phyloP scores from a whole-genome alignment of 2,329 filamentous ascomycete genomes.

The Fusarium nurragi region DNA sequence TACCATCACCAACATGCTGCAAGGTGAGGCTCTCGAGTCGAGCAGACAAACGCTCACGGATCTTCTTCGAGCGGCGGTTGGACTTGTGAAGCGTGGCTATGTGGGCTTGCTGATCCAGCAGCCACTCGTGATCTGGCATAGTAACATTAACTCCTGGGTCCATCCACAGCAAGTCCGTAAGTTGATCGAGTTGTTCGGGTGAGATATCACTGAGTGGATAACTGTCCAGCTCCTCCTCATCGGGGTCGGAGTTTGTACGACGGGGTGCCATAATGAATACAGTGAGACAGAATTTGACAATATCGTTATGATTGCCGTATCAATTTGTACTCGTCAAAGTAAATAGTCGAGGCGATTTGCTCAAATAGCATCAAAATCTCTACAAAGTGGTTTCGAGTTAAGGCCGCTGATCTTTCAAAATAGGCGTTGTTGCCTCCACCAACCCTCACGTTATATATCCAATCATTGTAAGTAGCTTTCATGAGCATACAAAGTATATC shows the following conservation, averaged over 20 bases:
- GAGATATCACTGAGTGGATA: conserved; percentile 32
- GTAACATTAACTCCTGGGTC: conserved; percentile 38
- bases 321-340: neutral
- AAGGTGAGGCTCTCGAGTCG: conserved; percentile 36
- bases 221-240: neutral
- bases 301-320: neutral
- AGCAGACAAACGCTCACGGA: conserved; percentile 48
- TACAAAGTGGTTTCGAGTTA: neutral
- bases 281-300: conserved; percentile 6
- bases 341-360: neutral
- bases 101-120: conserved; percentile 47
- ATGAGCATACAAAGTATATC: neutral
- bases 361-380: conserved; percentile 1
- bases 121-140: conserved; percentile 50
- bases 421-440: neutral
- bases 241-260: neutral
- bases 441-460: conserved; percentile 20
- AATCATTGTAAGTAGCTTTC: neutral
- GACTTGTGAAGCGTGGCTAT: conserved; percentile 37
- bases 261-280: conserved; percentile 15
- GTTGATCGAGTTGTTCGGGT: conserved; percentile 41
- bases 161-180: conserved; percentile 52
- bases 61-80: conserved; percentile 43
- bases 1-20: conserved; percentile 30
- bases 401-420: neutral